These are phyloP conservation scores for Knoxdaviesia proteae DNA, from an alignment of 2,329 filamentous ascomycete species.

Conservation along the genomic window DNA sequence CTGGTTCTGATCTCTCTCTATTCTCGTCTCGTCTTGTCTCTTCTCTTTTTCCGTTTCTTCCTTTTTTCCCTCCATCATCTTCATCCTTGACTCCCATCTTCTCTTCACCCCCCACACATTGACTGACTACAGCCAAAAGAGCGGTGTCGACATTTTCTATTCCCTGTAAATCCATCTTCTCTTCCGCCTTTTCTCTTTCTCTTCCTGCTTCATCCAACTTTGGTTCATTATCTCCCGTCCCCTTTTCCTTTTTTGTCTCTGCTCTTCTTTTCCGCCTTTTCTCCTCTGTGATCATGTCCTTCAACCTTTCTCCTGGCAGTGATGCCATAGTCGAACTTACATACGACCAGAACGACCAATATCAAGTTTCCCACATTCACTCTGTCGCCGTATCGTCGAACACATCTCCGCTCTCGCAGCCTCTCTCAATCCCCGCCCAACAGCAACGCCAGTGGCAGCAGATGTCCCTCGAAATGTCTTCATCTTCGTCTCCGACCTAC, in stretches of 20 bases:
- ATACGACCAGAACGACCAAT: constrained; percentile 37
- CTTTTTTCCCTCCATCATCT: not conserved
- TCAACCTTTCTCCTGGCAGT: constrained; percentile 16
- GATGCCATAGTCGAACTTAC: constrained; percentile 40
- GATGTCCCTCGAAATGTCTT: too few species aligned
- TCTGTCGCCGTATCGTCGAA: constrained; percentile 16
- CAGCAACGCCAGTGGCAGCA: constrained; percentile 4
- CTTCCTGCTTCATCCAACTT: not conserved
- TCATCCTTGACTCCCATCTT: not conserved
- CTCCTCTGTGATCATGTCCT: constrained; percentile 4
- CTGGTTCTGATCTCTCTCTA: too few species aligned
- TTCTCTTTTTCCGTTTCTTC: not conserved
- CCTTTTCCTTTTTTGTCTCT: not conserved
- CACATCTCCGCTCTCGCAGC: not conserved
- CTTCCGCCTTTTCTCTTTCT: not conserved
- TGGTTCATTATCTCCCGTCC: not conserved
- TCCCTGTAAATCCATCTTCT: not conserved
- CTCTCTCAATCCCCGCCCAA: constrained; percentile 12
- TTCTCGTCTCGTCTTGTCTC: not conserved
- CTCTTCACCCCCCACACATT: not conserved
- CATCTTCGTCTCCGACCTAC: too few species aligned
- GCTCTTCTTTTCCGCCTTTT: not conserved
- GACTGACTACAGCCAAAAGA: too few species aligned
- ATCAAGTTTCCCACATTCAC: constrained; percentile 17
- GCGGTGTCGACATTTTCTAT: too few species aligned